Percentiles rank a stretch among this genome's conserved stretches.
phyloP scores from a whole-genome alignment of 2,329 filamentous ascomycete genomes.

The Ceratocystiopsis sp. region DNA sequence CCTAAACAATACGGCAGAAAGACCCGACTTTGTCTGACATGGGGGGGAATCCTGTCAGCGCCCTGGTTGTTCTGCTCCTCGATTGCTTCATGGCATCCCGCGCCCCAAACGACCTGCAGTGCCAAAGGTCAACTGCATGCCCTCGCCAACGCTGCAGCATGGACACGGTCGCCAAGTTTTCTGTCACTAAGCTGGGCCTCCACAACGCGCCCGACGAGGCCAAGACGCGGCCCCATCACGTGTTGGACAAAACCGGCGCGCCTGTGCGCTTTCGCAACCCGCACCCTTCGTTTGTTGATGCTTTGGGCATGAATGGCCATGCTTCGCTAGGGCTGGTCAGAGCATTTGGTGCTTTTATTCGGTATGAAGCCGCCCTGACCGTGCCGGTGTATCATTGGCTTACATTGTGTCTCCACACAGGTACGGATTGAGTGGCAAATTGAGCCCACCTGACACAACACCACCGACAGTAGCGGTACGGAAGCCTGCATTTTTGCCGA shows the following conservation, averaged over 20 bases:
- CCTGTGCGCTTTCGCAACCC: constrained; percentile 31
- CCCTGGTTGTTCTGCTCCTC: no score
- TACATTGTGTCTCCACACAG: background rate
- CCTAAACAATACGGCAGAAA: no score
- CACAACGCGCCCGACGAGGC: no score
- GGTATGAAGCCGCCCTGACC: constrained; percentile 13
- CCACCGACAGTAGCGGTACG: constrained; percentile 49
- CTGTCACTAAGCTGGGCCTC: no score
- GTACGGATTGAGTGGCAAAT: constrained; percentile 19
- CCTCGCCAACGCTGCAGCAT: no score
- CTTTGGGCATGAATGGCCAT: constrained; percentile 4
- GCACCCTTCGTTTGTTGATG: constrained; percentile 26
- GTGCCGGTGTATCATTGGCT: background rate
- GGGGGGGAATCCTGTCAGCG: no score
- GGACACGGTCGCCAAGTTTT: no score
- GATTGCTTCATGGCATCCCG: no score
- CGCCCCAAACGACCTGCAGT: no score
- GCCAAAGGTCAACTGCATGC: no score
- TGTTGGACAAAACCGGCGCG: constrained; percentile 22
- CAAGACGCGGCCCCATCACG: constrained; percentile 22
- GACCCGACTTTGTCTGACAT: no score
- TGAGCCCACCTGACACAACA: constrained; percentile 39
- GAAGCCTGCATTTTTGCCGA: constrained; percentile 48
- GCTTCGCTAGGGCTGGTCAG: constrained; percentile 3
- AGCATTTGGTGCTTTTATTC: constrained; percentile 18